These are phyloP conservation scores for Vickermania spadyakhi DNA, from an alignment of 208 protist genomes.

Conservation along the genomic window DNA sequence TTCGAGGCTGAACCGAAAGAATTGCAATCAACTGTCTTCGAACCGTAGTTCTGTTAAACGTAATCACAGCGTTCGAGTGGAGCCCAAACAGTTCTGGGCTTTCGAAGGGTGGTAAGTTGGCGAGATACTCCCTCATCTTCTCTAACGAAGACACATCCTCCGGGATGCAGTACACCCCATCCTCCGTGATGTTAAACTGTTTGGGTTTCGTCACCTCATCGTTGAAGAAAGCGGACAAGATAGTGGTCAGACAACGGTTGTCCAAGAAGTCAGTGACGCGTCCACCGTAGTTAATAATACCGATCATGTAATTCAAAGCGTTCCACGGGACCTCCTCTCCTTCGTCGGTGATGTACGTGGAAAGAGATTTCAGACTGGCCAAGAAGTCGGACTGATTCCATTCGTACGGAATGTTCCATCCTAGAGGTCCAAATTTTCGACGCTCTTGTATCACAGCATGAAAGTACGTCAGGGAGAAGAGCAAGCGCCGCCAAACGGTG, in stretches of 20 bases:
- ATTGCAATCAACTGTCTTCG: conserved; percentile 77
- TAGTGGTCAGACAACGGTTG: conserved; percentile 64
- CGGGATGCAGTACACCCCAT: conserved; percentile 84
- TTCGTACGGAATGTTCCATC: conserved; percentile 95
- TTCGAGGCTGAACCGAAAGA: conserved; percentile 86
- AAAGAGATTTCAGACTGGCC: conserved; percentile 77
- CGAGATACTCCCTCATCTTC: conserved; percentile 58
- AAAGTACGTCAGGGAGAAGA: conserved; percentile 95
- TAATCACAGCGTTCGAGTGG: conserved; percentile 94
- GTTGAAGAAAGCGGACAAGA: conserved; percentile 73
- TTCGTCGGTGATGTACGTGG: conserved; percentile 55
- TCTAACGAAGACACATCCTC: conserved; percentile 53
- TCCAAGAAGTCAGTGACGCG: conserved; percentile 93
- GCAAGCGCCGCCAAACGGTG: conserved; percentile 84
- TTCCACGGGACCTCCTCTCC: conserved; percentile 65
- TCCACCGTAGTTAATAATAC: conserved; percentile 94
- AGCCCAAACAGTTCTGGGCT: conserved; percentile 93
- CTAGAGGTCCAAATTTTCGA: conserved; percentile 90
- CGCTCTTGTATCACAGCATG: conserved; percentile 92
- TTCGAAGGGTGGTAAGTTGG: conserved; percentile 88
- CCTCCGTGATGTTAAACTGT: conserved; percentile 70
- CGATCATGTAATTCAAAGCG: conserved; percentile 88
- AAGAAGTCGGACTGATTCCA: conserved; percentile 92
- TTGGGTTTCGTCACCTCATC: conserved; percentile 36
- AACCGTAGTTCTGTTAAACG: conserved; percentile 85